Conservation (phyloP, 805 yeast species). For the Ogataea pini region DNA sequence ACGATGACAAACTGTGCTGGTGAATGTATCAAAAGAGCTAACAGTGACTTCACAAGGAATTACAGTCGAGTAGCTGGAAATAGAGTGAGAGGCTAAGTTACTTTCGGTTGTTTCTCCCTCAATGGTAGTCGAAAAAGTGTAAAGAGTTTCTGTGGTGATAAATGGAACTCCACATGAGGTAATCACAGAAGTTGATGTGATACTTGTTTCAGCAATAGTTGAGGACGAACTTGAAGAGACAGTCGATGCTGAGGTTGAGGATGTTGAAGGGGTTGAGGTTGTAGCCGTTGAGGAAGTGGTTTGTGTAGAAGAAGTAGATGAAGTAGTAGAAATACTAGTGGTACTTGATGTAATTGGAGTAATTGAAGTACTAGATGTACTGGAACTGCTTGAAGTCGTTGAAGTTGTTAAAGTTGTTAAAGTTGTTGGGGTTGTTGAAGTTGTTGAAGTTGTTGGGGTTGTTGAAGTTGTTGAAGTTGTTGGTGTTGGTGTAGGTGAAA, state of each 20-base stretch:
- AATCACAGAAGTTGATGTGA: slow-evolving; percentile 2
- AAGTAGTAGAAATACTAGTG: slow-evolving; percentile 4
- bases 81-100: not conserved
- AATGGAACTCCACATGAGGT: slow-evolving; percentile 11
- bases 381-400: not conserved
- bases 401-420: slow-evolving; percentile 7
- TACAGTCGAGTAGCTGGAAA: slow-evolving; percentile 11
- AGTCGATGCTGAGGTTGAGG: slow-evolving; percentile 8
- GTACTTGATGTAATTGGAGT: slow-evolving; percentile 8
- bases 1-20: slow-evolving; percentile 13
- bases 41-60: slow-evolving; percentile 11
- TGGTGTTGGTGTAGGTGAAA: slow-evolving; percentile 8
- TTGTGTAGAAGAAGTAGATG: slow-evolving; percentile 8
- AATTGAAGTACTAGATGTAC: not conserved
- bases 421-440: slow-evolving; percentile 1
- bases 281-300: slow-evolving; percentile 4
- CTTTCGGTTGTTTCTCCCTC: not conserved
- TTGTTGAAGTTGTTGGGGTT: slow-evolving; percentile 1
- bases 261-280: slow-evolving; percentile 1
- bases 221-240: slow-evolving; percentile 7
- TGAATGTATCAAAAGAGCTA: slow-evolving; percentile 8
- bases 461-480: slow-evolving; percentile 4
- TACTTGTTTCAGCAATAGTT: slow-evolving; percentile 1
- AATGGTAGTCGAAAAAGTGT: slow-evolving; percentile 2
- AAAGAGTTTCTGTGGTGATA: slow-evolving; percentile 4